A percentile compares a stretch with the other conserved stretches of the same genome.
Conservation (phyloP, 768 basidiomycete genomes). For the Pleurotus tuber-regium region DNA sequence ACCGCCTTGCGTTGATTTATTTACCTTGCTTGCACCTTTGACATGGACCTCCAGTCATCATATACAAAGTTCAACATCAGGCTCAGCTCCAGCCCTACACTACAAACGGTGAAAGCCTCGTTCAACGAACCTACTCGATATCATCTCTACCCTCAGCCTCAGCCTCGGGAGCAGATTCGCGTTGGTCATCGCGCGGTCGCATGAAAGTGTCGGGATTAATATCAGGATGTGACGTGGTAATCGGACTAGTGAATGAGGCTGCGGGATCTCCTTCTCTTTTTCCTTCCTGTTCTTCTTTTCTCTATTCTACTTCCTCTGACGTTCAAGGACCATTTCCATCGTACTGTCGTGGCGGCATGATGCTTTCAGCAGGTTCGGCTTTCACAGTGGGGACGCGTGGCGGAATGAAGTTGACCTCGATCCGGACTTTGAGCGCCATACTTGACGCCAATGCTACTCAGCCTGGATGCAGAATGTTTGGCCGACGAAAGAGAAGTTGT, state of each 20-base stretch:
- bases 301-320: conserved; percentile 59
- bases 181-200: conserved; percentile 55
- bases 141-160: conserved; percentile 24
- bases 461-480: conserved; percentile 32
- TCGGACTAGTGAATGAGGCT: conserved; percentile 49
- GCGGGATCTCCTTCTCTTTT: conserved; percentile 44
- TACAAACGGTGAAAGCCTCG: conserved; percentile 20
- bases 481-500: conserved; percentile 31
- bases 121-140: conserved; percentile 39
- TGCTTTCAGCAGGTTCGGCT: conserved; percentile 51
- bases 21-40: too few species aligned
- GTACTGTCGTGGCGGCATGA: conserved; percentile 52
- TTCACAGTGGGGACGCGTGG: conserved; percentile 61
- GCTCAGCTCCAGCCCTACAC: conserved; percentile 15
- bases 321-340: conserved; percentile 79
- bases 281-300: conserved; percentile 47
- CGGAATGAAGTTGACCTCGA: conserved; percentile 48
- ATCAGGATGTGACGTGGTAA: conserved; percentile 42
- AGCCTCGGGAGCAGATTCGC: conserved; percentile 29
- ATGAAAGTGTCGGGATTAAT: conserved; percentile 47
- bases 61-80: too few species aligned
- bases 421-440: conserved; percentile 41
- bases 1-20: too few species aligned
- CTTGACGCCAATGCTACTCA: conserved; percentile 31
- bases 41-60: too few species aligned